These are phyloP conservation scores for Syncephalastrum contaminatum DNA, from an alignment of 371 early-diverging fungal genomes.

Conservation along the genomic window DNA sequence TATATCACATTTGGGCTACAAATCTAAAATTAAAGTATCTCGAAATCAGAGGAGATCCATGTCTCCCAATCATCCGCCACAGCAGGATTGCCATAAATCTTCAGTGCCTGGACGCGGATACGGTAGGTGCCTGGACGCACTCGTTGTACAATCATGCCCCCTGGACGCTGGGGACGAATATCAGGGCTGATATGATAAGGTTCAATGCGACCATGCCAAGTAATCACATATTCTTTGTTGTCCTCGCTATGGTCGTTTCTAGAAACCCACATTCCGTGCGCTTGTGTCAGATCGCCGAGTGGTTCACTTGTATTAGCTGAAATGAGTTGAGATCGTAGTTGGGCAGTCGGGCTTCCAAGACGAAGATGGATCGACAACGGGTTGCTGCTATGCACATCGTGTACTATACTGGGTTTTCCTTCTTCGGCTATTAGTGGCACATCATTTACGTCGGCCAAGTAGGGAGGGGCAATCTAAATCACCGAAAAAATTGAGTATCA, in stretches of 20 bases:
- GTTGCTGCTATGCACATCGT: neutral
- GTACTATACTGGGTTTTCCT: too few species aligned
- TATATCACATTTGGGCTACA: too few species aligned
- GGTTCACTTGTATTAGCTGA: neutral
- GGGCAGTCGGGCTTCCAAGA: slow-evolving; percentile 13
- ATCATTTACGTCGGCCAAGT: slow-evolving; percentile 9
- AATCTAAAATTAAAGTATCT: neutral
- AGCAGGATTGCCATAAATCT: slow-evolving; percentile 14
- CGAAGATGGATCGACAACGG: slow-evolving; percentile 10
- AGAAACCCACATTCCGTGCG: slow-evolving; percentile 8
- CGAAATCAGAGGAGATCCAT: slow-evolving; percentile 17
- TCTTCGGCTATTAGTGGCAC: neutral
- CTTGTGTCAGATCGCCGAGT: slow-evolving; percentile 12
- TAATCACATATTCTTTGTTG: slow-evolving; percentile 9
- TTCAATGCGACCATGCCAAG: slow-evolving; percentile 13
- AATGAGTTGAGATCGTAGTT: slow-evolving; percentile 9
- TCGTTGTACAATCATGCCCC: slow-evolving; percentile 1
- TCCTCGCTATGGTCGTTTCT: slow-evolving; percentile 20
- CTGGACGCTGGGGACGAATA: neutral
- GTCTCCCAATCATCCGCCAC: slow-evolving; percentile 14
- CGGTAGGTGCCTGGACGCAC: slow-evolving; percentile 10
- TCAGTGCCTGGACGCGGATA: slow-evolving; percentile 10
- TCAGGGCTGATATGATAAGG: neutral
- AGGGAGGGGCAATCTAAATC: slow-evolving; percentile 13
- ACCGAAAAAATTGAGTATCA: neutral